phyloP scores from a whole-genome alignment of 805 yeast genomes.

The Nakazawaea laoshanensis region DNA sequence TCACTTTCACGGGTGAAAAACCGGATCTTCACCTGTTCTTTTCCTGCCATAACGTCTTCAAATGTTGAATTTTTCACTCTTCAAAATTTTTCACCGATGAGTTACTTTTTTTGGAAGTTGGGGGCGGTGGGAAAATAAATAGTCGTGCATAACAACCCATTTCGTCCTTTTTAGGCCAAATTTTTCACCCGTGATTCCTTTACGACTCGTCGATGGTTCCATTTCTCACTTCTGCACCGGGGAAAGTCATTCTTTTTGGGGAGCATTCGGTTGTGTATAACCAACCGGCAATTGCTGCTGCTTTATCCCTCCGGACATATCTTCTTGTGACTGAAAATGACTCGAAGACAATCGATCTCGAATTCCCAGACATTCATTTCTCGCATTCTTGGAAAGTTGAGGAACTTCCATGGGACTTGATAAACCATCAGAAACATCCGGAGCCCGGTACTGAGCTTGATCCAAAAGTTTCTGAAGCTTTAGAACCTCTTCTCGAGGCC shows the following conservation, averaged over 20 bases:
- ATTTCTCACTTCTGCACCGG: constrained; percentile 87
- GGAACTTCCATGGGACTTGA: constrained; percentile 54
- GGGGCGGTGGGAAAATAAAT: too few species aligned
- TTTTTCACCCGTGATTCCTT: too few species aligned
- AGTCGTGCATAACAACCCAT: too few species aligned
- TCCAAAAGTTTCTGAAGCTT: constrained; percentile 45
- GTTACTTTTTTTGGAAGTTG: not conserved
- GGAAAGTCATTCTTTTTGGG: constrained; percentile 92
- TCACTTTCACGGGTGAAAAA: constrained; percentile 84
- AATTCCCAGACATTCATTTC: constrained; percentile 78
- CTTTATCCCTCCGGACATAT: constrained; percentile 79
- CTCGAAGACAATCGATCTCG: constrained; percentile 44
- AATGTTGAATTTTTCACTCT: not conserved
- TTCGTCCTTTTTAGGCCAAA: too few species aligned
- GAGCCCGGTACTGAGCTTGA: constrained; percentile 45
- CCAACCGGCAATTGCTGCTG: constrained; percentile 94
- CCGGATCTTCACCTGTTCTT: constrained; percentile 63
- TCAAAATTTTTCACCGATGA: constrained; percentile 1
- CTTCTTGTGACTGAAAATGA: constrained; percentile 48
- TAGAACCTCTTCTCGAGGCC: constrained; percentile 31
- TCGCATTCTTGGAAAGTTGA: constrained; percentile 51
- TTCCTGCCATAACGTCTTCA: not conserved
- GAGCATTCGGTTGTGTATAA: constrained; percentile 95
- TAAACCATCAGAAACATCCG: constrained; percentile 13
- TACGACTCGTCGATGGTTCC: constrained; percentile 24